Percentiles rank a stretch among this genome's conserved stretches.
Evolutionary conservation across 2,329 filamentous ascomycete genomes (phyloP).

Genomic region (Salinomyces thailandicus): DNA sequence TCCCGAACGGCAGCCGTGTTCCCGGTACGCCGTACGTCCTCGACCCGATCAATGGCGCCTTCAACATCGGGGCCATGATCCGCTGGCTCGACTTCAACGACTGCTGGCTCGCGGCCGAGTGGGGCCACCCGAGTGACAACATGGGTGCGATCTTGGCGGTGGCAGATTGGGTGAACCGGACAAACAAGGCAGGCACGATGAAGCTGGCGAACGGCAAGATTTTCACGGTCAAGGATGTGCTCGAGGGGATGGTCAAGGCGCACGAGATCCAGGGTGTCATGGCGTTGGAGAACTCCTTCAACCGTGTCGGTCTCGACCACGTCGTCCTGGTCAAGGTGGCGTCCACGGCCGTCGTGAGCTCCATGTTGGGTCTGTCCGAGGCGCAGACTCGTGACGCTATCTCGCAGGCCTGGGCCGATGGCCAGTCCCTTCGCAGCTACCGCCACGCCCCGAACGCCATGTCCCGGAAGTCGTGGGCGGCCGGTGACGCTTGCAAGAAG

Average conservation of each 20-base stretch:
- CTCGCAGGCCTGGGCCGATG: constrained; percentile 95
- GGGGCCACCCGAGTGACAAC: constrained; percentile 98
- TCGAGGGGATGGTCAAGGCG: constrained; percentile 92
- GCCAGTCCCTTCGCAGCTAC: constrained; percentile 92
- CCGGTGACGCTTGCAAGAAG: constrained; percentile 94
- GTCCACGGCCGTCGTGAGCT: constrained; percentile 83
- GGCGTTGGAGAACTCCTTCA: constrained; percentile 95
- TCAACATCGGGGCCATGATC: constrained; percentile 99
- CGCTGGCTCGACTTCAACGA: constrained; percentile 99
- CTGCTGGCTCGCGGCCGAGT: constrained; percentile 98
- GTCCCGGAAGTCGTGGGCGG: constrained; percentile 98
- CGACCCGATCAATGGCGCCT: constrained; percentile 88
- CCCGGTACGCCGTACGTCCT: constrained; percentile 88
- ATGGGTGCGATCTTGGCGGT: constrained; percentile 92
- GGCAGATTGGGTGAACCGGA: constrained; percentile 94
- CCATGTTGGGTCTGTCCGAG: constrained; percentile 85
- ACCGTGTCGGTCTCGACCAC: constrained; percentile 96
- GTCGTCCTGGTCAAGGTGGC: constrained; percentile 97
- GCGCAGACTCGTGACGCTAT: constrained; percentile 90
- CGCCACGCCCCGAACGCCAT: constrained; percentile 97
- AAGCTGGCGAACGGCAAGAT: constrained; percentile 62
- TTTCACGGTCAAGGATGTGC: constrained; percentile 78
- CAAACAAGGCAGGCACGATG: constrained; percentile 70
- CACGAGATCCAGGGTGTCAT: constrained; percentile 98
- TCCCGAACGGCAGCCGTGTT: constrained; percentile 85